Evolutionary conservation across 2,329 filamentous ascomycete genomes (phyloP).

Genomic region (Penicillium italicum): DNA sequence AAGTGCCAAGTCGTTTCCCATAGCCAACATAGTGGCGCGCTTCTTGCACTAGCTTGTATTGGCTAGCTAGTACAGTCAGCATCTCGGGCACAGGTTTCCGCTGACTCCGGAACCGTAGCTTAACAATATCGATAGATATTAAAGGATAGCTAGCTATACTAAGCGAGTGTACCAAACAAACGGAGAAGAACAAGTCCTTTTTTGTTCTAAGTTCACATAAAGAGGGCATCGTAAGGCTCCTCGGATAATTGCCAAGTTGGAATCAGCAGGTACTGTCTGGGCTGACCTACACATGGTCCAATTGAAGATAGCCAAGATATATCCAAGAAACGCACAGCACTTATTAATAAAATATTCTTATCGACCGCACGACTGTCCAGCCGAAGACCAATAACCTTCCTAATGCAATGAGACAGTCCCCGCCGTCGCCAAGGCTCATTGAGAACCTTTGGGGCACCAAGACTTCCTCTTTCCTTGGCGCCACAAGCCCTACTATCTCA

Average conservation of each 20-base stretch:
- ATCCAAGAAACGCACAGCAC: neutral
- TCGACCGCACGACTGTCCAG: neutral
- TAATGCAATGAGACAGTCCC: neutral
- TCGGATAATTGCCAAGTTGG: neutral
- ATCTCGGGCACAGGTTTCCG: neutral
- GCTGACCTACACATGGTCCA: neutral
- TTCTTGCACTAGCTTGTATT: neutral
- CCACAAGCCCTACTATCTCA: neutral
- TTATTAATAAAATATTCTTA: neutral
- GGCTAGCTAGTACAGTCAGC: neutral
- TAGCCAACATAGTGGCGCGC: neutral
- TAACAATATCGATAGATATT: neutral
- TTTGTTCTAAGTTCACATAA: neutral
- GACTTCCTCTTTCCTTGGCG: slow-evolving; percentile 18
- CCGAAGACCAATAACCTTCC: neutral
- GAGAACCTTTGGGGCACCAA: slow-evolving; percentile 26
- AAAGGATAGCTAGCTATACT: neutral
- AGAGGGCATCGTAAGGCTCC: neutral
- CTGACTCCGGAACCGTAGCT: neutral
- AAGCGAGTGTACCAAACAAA: neutral
- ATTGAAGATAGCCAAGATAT: neutral
- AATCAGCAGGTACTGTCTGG: neutral
- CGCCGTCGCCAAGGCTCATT: neutral
- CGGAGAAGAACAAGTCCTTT: neutral
- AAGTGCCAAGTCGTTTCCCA: neutral